Evolutionary conservation across 768 basidiomycete species (phyloP), one percentile per base, ranked within the genome.

Genomic region (Russula ochroleuca): DNA sequence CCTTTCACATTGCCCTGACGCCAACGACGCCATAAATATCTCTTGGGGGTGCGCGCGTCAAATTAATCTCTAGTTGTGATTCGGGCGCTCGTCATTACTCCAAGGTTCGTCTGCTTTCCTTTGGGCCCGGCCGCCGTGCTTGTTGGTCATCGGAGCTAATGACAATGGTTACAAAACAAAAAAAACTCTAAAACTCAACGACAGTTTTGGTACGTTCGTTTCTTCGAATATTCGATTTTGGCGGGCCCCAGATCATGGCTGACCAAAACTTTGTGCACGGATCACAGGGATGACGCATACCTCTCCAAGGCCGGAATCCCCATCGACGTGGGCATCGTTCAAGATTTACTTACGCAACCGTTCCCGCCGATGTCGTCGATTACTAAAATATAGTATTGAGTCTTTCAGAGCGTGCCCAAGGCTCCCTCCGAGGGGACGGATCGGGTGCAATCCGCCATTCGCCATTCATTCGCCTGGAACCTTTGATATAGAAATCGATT

Each of bases 1-100:
- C 40, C 25, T 8, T 28, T 65, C 38, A 47, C 45, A 15, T 14
- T 11, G 37, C 37, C 23, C 17, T 49, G 28, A 59, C 91, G 45
- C 63, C 25, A 14, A 59, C 45, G 21, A 55, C 47, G 8, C 25
- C 35, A 45, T 40, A 37, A 48, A 54, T 28, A 15, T 19, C 28
- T 48, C 14, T 37, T 19, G 41, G 48, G 37, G 25, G 7, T 28
- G 45, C 13, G 37, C 31, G 47, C 47, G 33, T 53, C 50, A n/a
- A 52, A 48, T 40, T 14, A 25, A 40, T 43, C 8, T n/a, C 17
- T 37, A 68, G 67, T 53, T 95, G 94, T 70, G 96, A 98, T 74
- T 92, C 93, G 10, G 96, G 96, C 0, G 85, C 76, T 49, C 79
- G 96, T 59, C 95, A 98, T 78, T 93, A 94, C 73, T 95, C 92